phyloP scores from a whole-genome alignment of 345 rosid genomes.

The Corchorus olitorius region DNA sequence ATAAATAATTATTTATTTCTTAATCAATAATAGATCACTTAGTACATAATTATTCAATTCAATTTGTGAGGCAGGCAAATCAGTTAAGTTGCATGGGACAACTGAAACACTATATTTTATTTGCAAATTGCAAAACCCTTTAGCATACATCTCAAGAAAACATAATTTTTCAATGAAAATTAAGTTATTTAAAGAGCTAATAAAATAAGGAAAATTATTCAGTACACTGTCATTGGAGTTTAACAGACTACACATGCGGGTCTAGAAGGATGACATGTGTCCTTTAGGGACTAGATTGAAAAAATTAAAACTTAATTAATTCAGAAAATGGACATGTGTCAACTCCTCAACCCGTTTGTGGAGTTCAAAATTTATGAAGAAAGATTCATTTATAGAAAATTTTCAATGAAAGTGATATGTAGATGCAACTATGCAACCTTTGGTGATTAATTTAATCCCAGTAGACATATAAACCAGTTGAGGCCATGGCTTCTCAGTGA shows the following conservation, averaged over 20 bases:
- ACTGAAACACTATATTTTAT: background rate
- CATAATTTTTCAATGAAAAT: background rate
- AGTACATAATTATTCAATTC: background rate
- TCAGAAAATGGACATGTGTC: too few relatives aligned
- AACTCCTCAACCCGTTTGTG: too few relatives aligned
- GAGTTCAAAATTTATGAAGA: too few relatives aligned
- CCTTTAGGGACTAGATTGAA: too few relatives aligned
- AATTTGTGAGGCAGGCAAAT: conserved; percentile 15
- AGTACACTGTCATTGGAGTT: too few relatives aligned
- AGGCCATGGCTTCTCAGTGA: conserved; percentile 30
- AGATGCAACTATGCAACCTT: background rate
- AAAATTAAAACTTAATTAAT: too few relatives aligned
- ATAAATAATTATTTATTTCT: background rate
- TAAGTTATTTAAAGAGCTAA: background rate
- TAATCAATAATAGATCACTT: background rate
- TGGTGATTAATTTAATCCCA: conserved; percentile 22
- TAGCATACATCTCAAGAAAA: background rate
- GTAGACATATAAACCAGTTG: conserved; percentile 16
- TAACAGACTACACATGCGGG: too few relatives aligned
- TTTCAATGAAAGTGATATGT: background rate
- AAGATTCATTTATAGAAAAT: background rate
- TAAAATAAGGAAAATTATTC: too few relatives aligned
- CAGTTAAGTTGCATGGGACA: background rate
- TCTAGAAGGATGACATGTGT: too few relatives aligned
- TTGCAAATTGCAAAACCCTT: too few relatives aligned